These are phyloP conservation scores for Primulina tabacum DNA, from an alignment of 257 asterid genomes.

Conservation along the genomic window DNA sequence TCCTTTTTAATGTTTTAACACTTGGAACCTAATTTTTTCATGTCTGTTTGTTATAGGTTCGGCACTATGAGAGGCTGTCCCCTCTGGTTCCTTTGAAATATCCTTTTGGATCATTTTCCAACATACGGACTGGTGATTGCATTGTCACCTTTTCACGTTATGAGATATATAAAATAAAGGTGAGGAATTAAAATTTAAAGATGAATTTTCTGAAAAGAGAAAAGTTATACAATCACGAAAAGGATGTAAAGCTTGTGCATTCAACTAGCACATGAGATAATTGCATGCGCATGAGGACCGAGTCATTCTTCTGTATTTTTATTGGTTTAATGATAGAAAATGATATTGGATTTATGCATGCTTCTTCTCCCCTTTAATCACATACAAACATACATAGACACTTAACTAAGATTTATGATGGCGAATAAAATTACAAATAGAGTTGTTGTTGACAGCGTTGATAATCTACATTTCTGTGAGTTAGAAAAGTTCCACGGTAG, in stretches of 20 bases:
- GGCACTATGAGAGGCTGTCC: constrained; percentile 87
- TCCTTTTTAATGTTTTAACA: not conserved
- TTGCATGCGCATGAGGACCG: not conserved
- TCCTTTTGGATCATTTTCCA: constrained; percentile 73
- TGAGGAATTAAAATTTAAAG: constrained; percentile 27
- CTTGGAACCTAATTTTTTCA: constrained; percentile 6
- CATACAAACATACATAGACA: not conserved
- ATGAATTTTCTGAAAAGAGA: not conserved
- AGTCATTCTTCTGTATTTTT: not conserved
- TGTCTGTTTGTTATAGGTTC: constrained; percentile 51
- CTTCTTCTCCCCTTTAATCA: not conserved
- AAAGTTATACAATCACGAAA: not conserved
- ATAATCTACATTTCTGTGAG: not conserved
- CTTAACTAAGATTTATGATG: not conserved
- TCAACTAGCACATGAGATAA: not conserved
- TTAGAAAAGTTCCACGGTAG: not conserved
- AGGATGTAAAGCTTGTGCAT: not conserved
- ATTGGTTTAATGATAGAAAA: not conserved
- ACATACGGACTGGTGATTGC: constrained; percentile 80
- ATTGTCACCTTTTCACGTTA: constrained; percentile 87
- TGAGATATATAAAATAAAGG: constrained; percentile 75
- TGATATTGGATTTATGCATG: not conserved
- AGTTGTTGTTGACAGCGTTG: not conserved
- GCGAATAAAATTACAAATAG: not conserved
- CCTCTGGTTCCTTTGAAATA: constrained; percentile 77